Base-by-base conservation (phyloP, 176 grass and related monocot genomes). In the Musa itinerans region DNA sequence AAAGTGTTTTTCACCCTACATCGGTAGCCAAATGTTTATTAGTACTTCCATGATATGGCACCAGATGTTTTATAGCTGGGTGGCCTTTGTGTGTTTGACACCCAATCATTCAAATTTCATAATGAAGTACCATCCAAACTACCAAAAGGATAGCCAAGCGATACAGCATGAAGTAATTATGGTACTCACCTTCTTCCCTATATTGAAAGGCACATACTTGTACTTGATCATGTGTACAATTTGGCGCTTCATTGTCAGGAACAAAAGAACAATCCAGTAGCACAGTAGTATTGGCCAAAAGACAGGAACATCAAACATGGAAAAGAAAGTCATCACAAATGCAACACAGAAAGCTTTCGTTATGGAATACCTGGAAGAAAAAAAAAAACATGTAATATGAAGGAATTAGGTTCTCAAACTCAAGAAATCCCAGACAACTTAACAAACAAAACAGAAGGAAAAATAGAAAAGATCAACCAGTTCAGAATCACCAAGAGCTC, bases 301-400 rank as follows among this genome's bases (percentile, higher is more conserved):
- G 57, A 62, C 57, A 62, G 57, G 57, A n/a, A 62, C 57, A 62
- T 62, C 57, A 62, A 62, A 62, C 20, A 62, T n/a, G 13, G 57
- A 62, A n/a, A 62, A 62, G 2, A 62, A 62, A 62, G 57, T 62
- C 57, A 62, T 62, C 10, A 17, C 57, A 62, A 62, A 62, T 19
- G 57, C 57, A 15, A 62, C 57, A 62, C 57, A 62, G 57, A 62
- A 62, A 62, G 57, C 57, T n/a, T 62, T 62, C 15, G 57, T 62
- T 19, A 62, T 62, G 57, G 57, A 62, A n/a, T 62, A 62, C 57
- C 57, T 62, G 57, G 57, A 61, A 16, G 3, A 24, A 24, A 24
- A 34, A 43, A 57, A 0, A 8, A 43, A 62, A 19, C 34, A 6
- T 6, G 15, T 6, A 62, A 62, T 6, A 62, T 6, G 20, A 62